Evolutionary conservation across 768 basidiomycete species (phyloP), one percentile per base, ranked within the genome.

Genomic region (Nidularia pulvinata): DNA sequence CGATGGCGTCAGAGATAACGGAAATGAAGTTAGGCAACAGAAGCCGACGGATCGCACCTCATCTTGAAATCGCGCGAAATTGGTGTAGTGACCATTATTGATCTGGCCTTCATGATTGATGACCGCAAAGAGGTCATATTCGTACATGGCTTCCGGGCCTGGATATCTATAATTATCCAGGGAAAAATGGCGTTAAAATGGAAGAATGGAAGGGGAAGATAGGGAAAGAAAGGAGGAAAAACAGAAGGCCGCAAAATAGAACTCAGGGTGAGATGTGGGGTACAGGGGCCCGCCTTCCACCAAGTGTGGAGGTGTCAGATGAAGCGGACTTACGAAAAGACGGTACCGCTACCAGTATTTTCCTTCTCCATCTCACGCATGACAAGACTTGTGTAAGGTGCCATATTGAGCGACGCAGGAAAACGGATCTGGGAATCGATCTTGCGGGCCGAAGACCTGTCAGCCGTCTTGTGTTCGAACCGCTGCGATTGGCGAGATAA

Each of bases 41-140:
- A 32, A 55, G 19, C 49, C 36, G 42, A 73, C 19, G 19, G 19
- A 1, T 19, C 88, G 55, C 58, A 92, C 89, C 73, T 94, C 93
- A 61, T 96, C 89, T 52, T 88, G 82, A 61, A 85, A 93, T 25
- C 92, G 81, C 13, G 90, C 88, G 67, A 81, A 95, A 65, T 89
- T 91, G 32, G 89, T 94, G 69, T 97, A 98, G 63, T 98, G 96
- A 0, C 95, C 96, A 52, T 93, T 96, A 67, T 95, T 88, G 63
- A 97, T 84, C 66, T 91, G 89, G 5, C 95, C 95, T 68, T 97
- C 93, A 67, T 98, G 95, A 59, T 91, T 94, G 55, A 98, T 89
- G 37, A 97, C 93, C 25, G 91, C 89, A 62, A 95, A 93, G 2
- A 98, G 82, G 64, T 96, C 92, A 64, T 95, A 98, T 47, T 90